These are phyloP conservation scores for Pneumocystis wakefieldiae DNA, from an alignment of 1,139 yeast genomes.

Conservation along the genomic window DNA sequence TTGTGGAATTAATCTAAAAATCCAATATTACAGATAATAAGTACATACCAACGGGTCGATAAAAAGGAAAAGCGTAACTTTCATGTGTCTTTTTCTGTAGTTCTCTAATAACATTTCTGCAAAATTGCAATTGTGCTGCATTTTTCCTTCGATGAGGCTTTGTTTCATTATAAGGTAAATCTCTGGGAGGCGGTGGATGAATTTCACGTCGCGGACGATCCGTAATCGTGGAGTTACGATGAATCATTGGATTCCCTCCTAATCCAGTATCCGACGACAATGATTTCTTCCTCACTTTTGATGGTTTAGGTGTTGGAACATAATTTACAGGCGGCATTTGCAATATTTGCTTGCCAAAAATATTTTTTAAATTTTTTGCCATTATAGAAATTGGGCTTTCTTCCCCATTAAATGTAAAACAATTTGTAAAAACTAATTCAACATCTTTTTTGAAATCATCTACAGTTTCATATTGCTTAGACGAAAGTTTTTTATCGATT, in stretches of 20 bases:
- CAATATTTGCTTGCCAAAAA: conserved; percentile 83
- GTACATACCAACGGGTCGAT: conserved; percentile 52
- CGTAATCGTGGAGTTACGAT: conserved; percentile 40
- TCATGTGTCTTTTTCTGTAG: conserved; percentile 70
- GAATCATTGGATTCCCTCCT: conserved; percentile 30
- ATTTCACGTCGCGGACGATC: conserved; percentile 88
- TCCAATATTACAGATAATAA: no score
- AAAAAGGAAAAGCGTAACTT: conserved; percentile 72
- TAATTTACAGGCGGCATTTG: conserved; percentile 75
- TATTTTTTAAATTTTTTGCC: conserved; percentile 80
- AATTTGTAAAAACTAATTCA: conserved; percentile 69
- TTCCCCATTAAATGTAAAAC: conserved; percentile 72
- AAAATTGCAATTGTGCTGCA: conserved; percentile 78
- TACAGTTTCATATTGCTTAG: conserved; percentile 56
- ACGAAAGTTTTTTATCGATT: conserved; percentile 62
- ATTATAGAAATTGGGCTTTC: conserved; percentile 71
- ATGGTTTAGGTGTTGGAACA: conserved; percentile 20
- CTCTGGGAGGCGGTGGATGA: conserved; percentile 92
- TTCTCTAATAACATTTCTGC: conserved; percentile 71
- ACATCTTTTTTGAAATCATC: conserved; percentile 63
- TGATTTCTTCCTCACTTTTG: conserved; percentile 18
- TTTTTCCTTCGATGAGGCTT: conserved; percentile 85
- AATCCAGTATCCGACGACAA: conserved; percentile 15
- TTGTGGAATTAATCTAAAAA: not conserved
- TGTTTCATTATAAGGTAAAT: conserved; percentile 66